Conservation (phyloP, 345 rosid genomes). For the Rhizophora mangle region DNA sequence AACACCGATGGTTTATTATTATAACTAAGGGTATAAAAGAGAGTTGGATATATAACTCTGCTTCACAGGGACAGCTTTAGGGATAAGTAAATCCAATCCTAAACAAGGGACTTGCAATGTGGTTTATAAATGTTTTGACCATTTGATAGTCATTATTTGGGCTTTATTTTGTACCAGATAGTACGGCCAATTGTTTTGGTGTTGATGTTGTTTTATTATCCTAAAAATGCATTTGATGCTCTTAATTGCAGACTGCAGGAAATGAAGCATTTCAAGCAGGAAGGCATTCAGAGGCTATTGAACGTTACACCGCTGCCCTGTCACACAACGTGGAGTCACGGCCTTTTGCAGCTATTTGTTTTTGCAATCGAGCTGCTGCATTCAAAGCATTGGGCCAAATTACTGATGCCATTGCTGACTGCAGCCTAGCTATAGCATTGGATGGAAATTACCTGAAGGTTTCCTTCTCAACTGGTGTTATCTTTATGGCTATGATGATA, state of each 20-base stretch:
- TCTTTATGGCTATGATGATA: not conserved
- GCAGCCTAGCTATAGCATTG: slow-evolving; percentile 94
- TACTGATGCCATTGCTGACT: slow-evolving; percentile 90
- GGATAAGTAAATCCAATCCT: not conserved
- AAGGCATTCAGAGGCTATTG: slow-evolving; percentile 82
- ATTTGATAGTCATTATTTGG: not conserved
- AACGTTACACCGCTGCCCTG: slow-evolving; percentile 80
- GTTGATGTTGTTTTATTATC: too few species aligned
- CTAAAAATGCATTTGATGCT: not conserved
- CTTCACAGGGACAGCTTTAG: too few species aligned
- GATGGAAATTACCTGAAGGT: slow-evolving; percentile 88
- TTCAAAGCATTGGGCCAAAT: slow-evolving; percentile 75
- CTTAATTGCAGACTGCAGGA: slow-evolving; percentile 63
- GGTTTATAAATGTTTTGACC: not conserved
- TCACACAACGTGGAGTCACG: slow-evolving; percentile 77
- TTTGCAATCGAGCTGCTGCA: slow-evolving; percentile 97
- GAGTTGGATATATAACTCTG: too few species aligned
- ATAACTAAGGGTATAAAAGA: too few species aligned
- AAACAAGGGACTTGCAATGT: not conserved
- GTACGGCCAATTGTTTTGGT: not conserved
- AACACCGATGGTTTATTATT: too few species aligned
- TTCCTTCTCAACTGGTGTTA: slow-evolving; percentile 14
- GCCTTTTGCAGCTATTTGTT: slow-evolving; percentile 89
- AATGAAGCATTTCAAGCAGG: slow-evolving; percentile 94
- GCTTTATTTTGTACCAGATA: not conserved